Evolutionary conservation across 2,329 filamentous ascomycete species (phyloP), one percentile per base, ranked within the genome.

Genomic region (Clonostachys solani): DNA sequence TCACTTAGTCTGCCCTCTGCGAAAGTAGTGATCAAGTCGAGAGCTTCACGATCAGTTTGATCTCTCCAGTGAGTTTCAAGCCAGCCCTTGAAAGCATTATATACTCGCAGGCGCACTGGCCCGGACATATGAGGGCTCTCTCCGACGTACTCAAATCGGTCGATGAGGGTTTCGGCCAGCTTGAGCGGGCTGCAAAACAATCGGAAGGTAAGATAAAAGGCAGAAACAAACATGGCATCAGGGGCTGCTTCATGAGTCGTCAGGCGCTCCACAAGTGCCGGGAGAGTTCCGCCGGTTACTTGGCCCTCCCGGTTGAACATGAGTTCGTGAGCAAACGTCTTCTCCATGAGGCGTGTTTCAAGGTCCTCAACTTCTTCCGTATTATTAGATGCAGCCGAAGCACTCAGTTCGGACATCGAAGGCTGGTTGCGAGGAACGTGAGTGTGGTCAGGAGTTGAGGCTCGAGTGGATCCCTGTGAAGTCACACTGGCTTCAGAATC

Each of bases 11-110:
- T 86, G 42, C 79, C 78, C 54, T 86, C 81, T 3, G 92, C 91
- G 65, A 99, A 99, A 2, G 81, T 74, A 34, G 86, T 75, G 52
- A 99, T 95, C 43, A 87, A 72, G 1, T 78, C 74, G 9, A 99
- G 74, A 2, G 92, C 90, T 12, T 82, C 78, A 46, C 81, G 80
- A 62, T 99, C 94, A 12, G 84, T 83, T 49, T 90, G 83, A 52
- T 89, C 83, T 43, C 87, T 83, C 92, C 94, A 99, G 66, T 99
- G 91, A 7, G 88, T 94, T 69, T 97, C 94, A 17, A 99, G 74
- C 94, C 94, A 99, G 40, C 89, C 88, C 67, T 99, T 99, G 76
- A 99, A 90, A 48, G 91, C 86, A 62, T 99, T 97, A 73, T 95
- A 97, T 2, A 97, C 90, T 45, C 94, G 83, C 43, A 99, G 73